Percentiles rank a stretch among this genome's conserved stretches.
These are phyloP conservation scores for Aureoboletus auriporus DNA, from an alignment of 768 basidiomycete species.

Conservation along the genomic window DNA sequence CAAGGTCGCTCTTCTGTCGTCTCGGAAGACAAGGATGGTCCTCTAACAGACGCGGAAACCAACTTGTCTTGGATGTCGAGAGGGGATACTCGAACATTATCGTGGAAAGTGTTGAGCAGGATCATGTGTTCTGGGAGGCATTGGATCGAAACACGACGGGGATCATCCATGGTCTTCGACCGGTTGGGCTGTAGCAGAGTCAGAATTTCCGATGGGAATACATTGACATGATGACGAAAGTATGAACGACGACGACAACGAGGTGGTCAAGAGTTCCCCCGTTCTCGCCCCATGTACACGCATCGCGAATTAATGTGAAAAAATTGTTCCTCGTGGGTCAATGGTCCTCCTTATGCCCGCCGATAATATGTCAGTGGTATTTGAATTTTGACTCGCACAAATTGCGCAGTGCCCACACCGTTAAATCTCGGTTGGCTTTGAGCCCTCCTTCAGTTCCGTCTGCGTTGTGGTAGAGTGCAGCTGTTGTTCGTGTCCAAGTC, in stretches of 20 bases:
- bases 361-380: not conserved
- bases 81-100: not conserved
- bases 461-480: not conserved
- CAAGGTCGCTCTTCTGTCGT: not conserved
- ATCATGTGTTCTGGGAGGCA: not conserved
- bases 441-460: not conserved
- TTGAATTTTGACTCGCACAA: too few species aligned
- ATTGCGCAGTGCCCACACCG: not conserved
- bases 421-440: not conserved
- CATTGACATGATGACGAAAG: not conserved
- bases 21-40: not conserved
- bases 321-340: not conserved
- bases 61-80: not conserved
- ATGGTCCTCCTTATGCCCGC: not conserved
- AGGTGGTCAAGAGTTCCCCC: not conserved
- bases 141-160: not conserved
- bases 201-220: slow-evolving; percentile 4
- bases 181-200: not conserved
- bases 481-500: not conserved
- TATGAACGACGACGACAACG: not conserved
- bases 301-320: slow-evolving; percentile 1
- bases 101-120: not conserved
- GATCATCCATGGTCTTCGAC: not conserved
- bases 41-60: not conserved
- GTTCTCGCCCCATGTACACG: not conserved